These are phyloP conservation scores for Malus fusca DNA, from an alignment of 306 rosid genomes.

Conservation along the genomic window DNA sequence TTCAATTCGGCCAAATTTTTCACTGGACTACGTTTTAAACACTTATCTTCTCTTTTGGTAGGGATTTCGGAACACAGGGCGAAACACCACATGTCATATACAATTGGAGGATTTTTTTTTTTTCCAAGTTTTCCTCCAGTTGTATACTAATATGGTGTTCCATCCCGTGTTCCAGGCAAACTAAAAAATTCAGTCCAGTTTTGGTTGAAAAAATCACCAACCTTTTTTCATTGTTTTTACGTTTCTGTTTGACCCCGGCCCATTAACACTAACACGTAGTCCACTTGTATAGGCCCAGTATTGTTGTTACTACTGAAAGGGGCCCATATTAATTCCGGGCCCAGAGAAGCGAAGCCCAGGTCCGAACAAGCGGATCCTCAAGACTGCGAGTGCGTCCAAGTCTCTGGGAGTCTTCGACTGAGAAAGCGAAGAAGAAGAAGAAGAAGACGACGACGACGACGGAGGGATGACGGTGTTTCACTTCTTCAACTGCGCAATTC, in stretches of 20 bases:
- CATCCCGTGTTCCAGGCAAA: fast-evolving
- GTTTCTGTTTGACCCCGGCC: background rate
- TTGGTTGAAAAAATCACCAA: too few species aligned
- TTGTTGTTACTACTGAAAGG: too few species aligned
- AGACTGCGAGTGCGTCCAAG: background rate
- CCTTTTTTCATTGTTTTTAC: background rate
- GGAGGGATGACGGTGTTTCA: conserved; percentile 80
- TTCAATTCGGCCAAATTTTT: background rate
- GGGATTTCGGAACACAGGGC: fast-evolving
- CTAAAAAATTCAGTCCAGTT: too few species aligned
- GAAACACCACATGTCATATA: too few species aligned
- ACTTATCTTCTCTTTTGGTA: too few species aligned
- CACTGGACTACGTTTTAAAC: too few species aligned
- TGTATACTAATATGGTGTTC: too few species aligned
- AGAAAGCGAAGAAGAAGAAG: background rate
- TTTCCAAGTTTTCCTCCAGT: too few species aligned
- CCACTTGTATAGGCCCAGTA: background rate
- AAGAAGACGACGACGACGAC: background rate
- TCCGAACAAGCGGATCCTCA: background rate
- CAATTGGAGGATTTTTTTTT: too few species aligned
- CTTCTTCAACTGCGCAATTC: conserved; percentile 96
- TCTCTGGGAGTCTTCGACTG: background rate
- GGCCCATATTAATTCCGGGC: background rate
- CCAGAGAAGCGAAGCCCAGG: background rate
- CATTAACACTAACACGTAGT: background rate